Evolutionary conservation across 768 basidiomycete genomes (phyloP), one percentile per base, ranked within the genome.

Genomic region (Amanita fuliginea): DNA sequence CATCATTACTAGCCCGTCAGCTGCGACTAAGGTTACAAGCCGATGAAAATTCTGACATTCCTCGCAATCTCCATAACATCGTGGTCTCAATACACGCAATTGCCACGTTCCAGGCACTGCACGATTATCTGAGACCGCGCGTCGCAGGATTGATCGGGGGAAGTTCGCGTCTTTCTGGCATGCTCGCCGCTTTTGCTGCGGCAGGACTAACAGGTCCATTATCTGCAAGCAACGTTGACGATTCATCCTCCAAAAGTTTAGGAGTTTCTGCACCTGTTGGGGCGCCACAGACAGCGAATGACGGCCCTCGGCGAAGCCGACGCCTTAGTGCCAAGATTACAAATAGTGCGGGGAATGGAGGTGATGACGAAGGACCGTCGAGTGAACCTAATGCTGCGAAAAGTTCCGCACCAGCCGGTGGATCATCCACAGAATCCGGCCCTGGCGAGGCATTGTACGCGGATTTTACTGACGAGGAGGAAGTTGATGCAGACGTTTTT

Each of bases 41-140:
- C 1, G 83, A 83, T 8, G 91, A 96, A 46, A 89, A 87, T 30
- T 80, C 86, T 0, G 92, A 93, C 55, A 77, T 95, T 18, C 95
- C 96, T 14, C 81, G 84, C 48, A 84, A 77, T 60, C 69, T 89
- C 30, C 86, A 86, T 59, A 93, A 90, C 56, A 88, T 98, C 59
- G 89, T 92, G 34, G 89, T 98, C 18, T 97, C 94, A 6, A 98
- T 98, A 53, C 95, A 98, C 61, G 95, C 94, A 5, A 96, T 98
- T 54, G 95, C 96, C 1, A 97, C 93, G 1, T 92, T 98, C 76
- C 92, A 96, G 62, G 93, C 95, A 1, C 75, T 98, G 26, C 90
- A 96, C 59, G 94, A 96, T 63, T 99, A 97, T 62, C 77, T 98
- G 10, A 84, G 92, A 1, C 95, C 95, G 21, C 78, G 91, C 3